A percentile compares a stretch with the other conserved stretches of the same genome.
These are phyloP conservation scores for Bipolaris victoriae DNA, from an alignment of 2,329 filamentous ascomycete species.

Conservation along the genomic window DNA sequence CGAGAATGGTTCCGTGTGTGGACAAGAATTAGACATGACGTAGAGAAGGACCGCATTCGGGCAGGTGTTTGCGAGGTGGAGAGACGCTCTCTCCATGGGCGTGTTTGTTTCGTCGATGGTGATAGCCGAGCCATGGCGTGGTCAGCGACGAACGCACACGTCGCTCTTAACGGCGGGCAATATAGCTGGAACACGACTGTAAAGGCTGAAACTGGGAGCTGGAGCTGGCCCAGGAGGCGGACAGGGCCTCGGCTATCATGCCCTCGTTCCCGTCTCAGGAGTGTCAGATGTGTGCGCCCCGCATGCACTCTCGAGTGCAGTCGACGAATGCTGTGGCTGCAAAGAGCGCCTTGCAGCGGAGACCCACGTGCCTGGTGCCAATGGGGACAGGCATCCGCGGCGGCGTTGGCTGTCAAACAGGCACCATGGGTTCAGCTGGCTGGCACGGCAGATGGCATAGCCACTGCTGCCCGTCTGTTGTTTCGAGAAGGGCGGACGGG, in stretches of 20 bases:
- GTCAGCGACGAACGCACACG: constrained; percentile 3
- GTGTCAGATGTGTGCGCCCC: constrained; percentile 12
- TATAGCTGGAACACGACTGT: constrained; percentile 13
- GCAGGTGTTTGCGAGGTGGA: constrained; percentile 4
- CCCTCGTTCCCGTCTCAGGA: constrained; percentile 9
- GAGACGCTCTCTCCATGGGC: not conserved
- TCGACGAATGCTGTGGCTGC: constrained; percentile 13
- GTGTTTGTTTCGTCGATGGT: constrained; percentile 11
- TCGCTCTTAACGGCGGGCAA: constrained; percentile 7
- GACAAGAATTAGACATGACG: constrained; percentile 6
- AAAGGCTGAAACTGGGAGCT: constrained; percentile 10
- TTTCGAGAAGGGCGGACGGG: constrained; percentile 4
- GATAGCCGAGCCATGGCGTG: constrained; percentile 1
- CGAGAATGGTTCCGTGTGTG: constrained; percentile 8
- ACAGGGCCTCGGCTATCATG: constrained; percentile 9
- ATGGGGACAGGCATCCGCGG: constrained; percentile 7
- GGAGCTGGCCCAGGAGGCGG: constrained; percentile 5
- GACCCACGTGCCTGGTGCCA: constrained; percentile 9
- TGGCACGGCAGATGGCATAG: constrained; percentile 2
- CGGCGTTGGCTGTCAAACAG: constrained; percentile 2
- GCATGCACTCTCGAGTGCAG: constrained; percentile 12
- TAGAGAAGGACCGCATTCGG: constrained; percentile 9
- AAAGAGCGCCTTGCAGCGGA: constrained; percentile 1
- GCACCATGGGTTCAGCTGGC: not conserved
- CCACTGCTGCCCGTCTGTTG: not conserved